Evolutionary conservation across 1,139 yeast genomes (phyloP), one percentile per base, ranked within the genome.

Genomic region (Arxiozyma telluris): DNA sequence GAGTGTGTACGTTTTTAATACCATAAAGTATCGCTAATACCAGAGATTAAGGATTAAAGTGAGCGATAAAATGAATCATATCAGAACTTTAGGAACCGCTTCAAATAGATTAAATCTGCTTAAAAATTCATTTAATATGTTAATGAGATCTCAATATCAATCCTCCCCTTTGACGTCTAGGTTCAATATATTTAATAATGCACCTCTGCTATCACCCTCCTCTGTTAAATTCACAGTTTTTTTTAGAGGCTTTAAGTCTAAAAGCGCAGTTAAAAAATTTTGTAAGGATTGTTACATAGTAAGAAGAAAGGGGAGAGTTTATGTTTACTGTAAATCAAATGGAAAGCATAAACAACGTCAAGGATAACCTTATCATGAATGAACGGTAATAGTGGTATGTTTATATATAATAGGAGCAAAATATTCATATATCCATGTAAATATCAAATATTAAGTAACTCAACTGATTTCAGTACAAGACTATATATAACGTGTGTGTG

Each of bases 331-430:
- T 76, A 91, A 91, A 70, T 76, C 93, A 49, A 89, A 90, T 70
- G 90, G 91, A 59, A 89, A 89, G 72, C 98, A 93, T 73, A 93
- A 93, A 74, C 98, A 93, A 72, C 88, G 97, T 73, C 98, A 91
- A 73, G 96, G 96, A 61, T 91, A 34, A 6, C 1, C 3, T 34
- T 12, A 15, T n/a, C 22, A n/a, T 27, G 17, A 25, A 44, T 44
- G 22, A 25, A n/a, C 18, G 9, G 8, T 25, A 47, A n/a, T 71
- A 21, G 23, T 18, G 23, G 15, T 23, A 25, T 17, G 15, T 12
- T 39, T 21, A 21, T 22, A 3, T 22, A 17, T 47, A 39, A 15
- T 11, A 6, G 8, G 7, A 11, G 4, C 4, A 34, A 39, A 38
- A 38, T 47, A 47, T 47, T 47, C 38, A 34, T 45, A 18, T 34